Evolutionary conservation across 208 protist genomes (phyloP), one percentile per base, ranked within the genome.

Genomic region (Acanthamoeba lenticulata): DNA sequence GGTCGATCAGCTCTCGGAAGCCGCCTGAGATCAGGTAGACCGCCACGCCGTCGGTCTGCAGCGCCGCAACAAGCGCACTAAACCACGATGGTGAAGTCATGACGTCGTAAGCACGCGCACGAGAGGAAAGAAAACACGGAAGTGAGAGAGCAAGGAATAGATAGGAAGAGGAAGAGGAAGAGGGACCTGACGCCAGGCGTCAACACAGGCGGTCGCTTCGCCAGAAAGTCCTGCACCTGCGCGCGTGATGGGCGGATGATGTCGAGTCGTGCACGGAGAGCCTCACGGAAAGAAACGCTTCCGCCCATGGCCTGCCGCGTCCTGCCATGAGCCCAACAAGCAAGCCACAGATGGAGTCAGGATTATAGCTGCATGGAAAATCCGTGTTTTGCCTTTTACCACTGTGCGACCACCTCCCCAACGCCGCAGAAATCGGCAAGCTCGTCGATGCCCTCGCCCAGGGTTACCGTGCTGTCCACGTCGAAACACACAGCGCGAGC

Each of bases 21-120:
- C 79, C 79, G 34, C 79, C 79, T 15, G 79, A 89, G 45, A 89
- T 89, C 44, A 89, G 36, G 42, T 60, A 89, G 19, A 89, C 79
- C 5, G 42, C 47, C 45, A 65, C 49, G 1, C 79, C 79, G 21
- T 19, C 27, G 27, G 7, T 0, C 47, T 89, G 79, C 79, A 89
- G 49, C 13, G 49, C 15, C 11, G n/a, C 47, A 15, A 89, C 49
- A 11, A 89, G 49, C 3, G 55, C 47, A 19, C 79, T 89, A n/a
- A 3, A 21, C 1, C 1, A 0, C 3, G 19, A 52, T n/a, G n/a
- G n/a, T n/a, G n/a, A n/a, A n/a, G n/a, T n/a, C n/a, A n/a, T n/a
- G n/a, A n/a, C n/a, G n/a, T n/a, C n/a, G n/a, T n/a, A n/a, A n/a
- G n/a, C n/a, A n/a, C n/a, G n/a, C n/a, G n/a, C n/a, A n/a, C n/a